These are phyloP conservation scores for Fusarium albosuccineum DNA, from an alignment of 2,329 filamentous ascomycete species.

Conservation along the genomic window DNA sequence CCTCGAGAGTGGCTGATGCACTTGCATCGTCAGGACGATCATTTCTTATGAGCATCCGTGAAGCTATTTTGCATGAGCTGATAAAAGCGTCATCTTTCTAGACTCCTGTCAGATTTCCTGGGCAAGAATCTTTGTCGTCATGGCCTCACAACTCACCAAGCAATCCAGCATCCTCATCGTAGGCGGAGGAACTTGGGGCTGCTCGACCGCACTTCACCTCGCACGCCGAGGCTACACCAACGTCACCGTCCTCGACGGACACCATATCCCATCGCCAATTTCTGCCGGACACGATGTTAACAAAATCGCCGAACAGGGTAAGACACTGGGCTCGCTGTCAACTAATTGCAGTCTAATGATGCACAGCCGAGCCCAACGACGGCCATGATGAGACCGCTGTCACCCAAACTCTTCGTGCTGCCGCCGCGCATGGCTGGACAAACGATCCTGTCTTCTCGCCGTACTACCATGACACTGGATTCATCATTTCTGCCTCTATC, in stretches of 20 bases:
- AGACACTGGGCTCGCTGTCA: too few relatives aligned
- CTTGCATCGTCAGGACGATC: neutral
- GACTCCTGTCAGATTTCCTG: too few relatives aligned
- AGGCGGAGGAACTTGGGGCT: slow-evolving; percentile 39
- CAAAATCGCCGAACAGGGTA: slow-evolving; percentile 28
- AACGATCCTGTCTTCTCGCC: slow-evolving; percentile 28
- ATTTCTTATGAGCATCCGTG: neutral
- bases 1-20: neutral
- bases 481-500: slow-evolving; percentile 24
- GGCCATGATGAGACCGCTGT: slow-evolving; percentile 8
- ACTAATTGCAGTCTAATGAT: neutral
- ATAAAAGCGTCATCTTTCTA: too few relatives aligned
- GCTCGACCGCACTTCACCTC: slow-evolving; percentile 34
- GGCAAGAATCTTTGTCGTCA: neutral
- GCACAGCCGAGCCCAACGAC: slow-evolving; percentile 5
- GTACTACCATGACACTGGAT: slow-evolving; percentile 28
- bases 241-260: slow-evolving; percentile 27
- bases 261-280: slow-evolving; percentile 28
- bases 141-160: slow-evolving; percentile 25
- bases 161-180: slow-evolving; percentile 33
- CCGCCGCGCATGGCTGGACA: slow-evolving; percentile 27
- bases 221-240: slow-evolving; percentile 29
- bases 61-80: neutral
- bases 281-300: slow-evolving; percentile 37
- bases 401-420: slow-evolving; percentile 11